Base-by-base conservation (phyloP, 192 early-diverging fungal genomes). In the Neocallimastix lanati region DNA sequence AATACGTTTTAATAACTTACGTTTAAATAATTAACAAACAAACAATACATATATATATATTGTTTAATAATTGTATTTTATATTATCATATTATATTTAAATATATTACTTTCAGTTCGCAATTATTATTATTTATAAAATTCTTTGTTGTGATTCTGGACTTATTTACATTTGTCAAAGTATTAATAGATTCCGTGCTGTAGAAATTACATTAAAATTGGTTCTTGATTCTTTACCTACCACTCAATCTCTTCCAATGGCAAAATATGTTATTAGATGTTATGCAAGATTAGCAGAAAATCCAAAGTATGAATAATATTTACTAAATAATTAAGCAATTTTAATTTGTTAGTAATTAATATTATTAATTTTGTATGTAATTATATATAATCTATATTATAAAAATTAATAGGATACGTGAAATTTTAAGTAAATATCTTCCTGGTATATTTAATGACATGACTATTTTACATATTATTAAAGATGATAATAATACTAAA, bases 51-150 rank as follows among this genome's bases (percentile, higher is more conserved):
- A n/a, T n/a, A n/a, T n/a, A n/a, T n/a, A n/a, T n/a, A n/a, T n/a
- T n/a, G n/a, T n/a, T n/a, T n/a, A n/a, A n/a, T n/a, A n/a, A n/a
- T n/a, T n/a, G n/a, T n/a, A n/a, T n/a, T n/a, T n/a, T n/a, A n/a
- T n/a, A n/a, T n/a, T n/a, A n/a, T n/a, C n/a, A n/a, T n/a, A n/a
- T n/a, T n/a, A n/a, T n/a, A n/a, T n/a, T n/a, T n/a, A n/a, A n/a
- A n/a, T n/a, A n/a, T n/a, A n/a, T n/a, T n/a, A n/a, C n/a, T n/a
- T n/a, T n/a, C 50, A 82, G 82, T 84, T 99, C 37, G 97, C 97
- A n/a, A 99, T 96, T 29, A 98, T 99, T 85, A 97, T 99, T 80
- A 95, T 99, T 40, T 96, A 99, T 85, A 95, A 97, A 80, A 98
- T 99, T 29, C 88, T 99, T 29, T 84, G 94, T 67, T 96, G 98